These are phyloP conservation scores for Phoma sp. DNA, from an alignment of 2,329 filamentous ascomycete genomes.

Conservation along the genomic window DNA sequence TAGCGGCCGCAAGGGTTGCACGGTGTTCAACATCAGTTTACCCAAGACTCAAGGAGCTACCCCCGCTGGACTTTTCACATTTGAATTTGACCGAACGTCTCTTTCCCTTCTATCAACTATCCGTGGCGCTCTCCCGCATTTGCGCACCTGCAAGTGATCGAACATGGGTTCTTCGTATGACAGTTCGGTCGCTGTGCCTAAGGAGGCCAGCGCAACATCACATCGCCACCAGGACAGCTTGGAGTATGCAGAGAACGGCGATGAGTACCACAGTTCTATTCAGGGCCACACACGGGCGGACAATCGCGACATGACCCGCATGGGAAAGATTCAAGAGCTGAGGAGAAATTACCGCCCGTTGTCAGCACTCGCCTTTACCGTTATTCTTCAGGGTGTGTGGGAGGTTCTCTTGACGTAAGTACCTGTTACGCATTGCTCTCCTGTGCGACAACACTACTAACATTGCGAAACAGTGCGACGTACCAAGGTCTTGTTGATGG, in stretches of 20 bases:
- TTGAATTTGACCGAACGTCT: conserved; percentile 8
- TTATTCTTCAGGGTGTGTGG: conserved; percentile 46
- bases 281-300: conserved; percentile 40
- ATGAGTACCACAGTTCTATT: conserved; percentile 38
- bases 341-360: conserved; percentile 45
- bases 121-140: conserved; percentile 18
- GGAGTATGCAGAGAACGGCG: conserved; percentile 33
- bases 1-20: conserved; percentile 18
- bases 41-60: neutral
- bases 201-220: conserved; percentile 11
- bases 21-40: conserved; percentile 15
- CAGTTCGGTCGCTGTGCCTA: conserved; percentile 19
- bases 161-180: conserved; percentile 29
- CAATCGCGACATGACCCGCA: conserved; percentile 40
- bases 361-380: conserved; percentile 42
- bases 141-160: conserved; percentile 21
- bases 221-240: conserved; percentile 19
- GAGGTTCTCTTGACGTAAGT: conserved; percentile 43
- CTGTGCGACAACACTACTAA: conserved; percentile 13
- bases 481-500: conserved; percentile 41
- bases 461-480: conserved; percentile 26
- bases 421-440: neutral
- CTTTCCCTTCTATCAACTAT: conserved; percentile 8
- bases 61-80: conserved; percentile 8
- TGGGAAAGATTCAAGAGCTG: conserved; percentile 46